Percentiles rank a stretch among this genome's conserved stretches.
These are phyloP conservation scores for Aspergillus panamensis DNA, from an alignment of 495 filamentous ascomycete genomes.

Conservation along the genomic window DNA sequence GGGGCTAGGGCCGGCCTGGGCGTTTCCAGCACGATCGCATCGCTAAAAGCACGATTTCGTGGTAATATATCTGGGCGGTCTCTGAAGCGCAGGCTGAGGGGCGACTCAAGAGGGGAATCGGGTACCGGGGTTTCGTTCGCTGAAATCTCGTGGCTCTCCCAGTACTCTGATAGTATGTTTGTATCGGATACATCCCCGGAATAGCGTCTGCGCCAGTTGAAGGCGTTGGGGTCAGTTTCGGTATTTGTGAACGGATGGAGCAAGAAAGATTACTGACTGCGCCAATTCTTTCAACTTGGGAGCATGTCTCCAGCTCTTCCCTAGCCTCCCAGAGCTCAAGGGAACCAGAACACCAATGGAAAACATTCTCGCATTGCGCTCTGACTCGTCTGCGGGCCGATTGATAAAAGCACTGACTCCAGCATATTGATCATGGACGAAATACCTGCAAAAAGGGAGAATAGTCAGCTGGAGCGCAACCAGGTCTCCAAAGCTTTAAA, in stretches of 20 bases:
- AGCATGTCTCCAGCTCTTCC: slow-evolving; percentile 87
- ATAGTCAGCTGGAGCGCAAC: slow-evolving; percentile 5
- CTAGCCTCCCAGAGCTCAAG: slow-evolving; percentile 79
- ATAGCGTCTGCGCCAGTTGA: slow-evolving; percentile 27
- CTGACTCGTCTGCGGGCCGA: slow-evolving; percentile 66
- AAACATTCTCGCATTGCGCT: slow-evolving; percentile 88
- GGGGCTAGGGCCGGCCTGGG: slow-evolving; percentile 68
- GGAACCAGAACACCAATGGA: slow-evolving; percentile 87
- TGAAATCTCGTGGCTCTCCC: slow-evolving; percentile 61
- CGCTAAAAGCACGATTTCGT: slow-evolving; percentile 40
- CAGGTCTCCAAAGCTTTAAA: background rate
- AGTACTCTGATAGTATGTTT: slow-evolving; percentile 70
- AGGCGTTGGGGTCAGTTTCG: slow-evolving; percentile 4
- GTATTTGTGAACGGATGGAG: background rate
- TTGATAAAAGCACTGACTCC: slow-evolving; percentile 93
- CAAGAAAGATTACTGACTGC: slow-evolving; percentile 41
- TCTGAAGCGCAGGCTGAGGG: slow-evolving; percentile 48
- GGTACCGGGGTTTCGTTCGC: slow-evolving; percentile 41
- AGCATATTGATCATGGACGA: slow-evolving; percentile 79
- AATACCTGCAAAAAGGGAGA: slow-evolving; percentile 56
- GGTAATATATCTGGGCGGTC: slow-evolving; percentile 29
- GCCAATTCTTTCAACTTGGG: slow-evolving; percentile 71
- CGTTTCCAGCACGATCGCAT: slow-evolving; percentile 54
- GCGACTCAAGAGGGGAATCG: slow-evolving; percentile 51
- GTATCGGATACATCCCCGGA: slow-evolving; percentile 45